Percentiles rank a stretch among this genome's conserved stretches.
Evolutionary conservation across 176 grass and related monocot genomes (phyloP).

Genomic region (Saccharum spontaneum): DNA sequence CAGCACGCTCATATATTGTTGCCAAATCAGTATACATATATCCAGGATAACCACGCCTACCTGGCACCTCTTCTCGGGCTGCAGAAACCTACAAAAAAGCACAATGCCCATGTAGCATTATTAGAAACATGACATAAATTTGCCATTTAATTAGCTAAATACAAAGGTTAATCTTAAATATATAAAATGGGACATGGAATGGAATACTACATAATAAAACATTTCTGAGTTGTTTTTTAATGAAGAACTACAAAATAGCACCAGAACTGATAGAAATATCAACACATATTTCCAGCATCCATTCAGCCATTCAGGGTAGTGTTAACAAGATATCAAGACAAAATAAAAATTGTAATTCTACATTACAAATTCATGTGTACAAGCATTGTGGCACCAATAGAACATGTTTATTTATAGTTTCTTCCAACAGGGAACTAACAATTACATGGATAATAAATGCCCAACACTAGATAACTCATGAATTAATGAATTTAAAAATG

Average conservation of each 20-base stretch:
- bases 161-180: not conserved
- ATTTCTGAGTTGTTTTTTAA: not conserved
- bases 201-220: not conserved
- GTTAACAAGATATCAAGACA: not conserved
- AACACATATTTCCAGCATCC: not conserved
- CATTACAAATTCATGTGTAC: not conserved
- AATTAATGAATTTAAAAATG: not conserved
- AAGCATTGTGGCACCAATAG: not conserved
- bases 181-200: not conserved
- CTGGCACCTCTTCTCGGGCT: constrained; percentile 96
- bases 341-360: not conserved
- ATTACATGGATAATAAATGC: not conserved
- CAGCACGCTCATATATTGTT: constrained; percentile 99
- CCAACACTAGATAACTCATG: not conserved
- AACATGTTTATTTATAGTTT: constrained; percentile 1
- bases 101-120: not conserved
- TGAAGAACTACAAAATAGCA: constrained; percentile 10
- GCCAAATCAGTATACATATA: constrained; percentile 99
- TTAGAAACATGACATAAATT: not conserved
- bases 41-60: constrained; percentile 99
- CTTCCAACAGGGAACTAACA: not conserved
- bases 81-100: constrained; percentile 72
- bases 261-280: not conserved
- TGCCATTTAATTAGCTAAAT: not conserved
- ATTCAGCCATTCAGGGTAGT: not conserved